phyloP scores from a whole-genome alignment of 1,139 yeast genomes.

The Eremothecium cymbalariae region DNA sequence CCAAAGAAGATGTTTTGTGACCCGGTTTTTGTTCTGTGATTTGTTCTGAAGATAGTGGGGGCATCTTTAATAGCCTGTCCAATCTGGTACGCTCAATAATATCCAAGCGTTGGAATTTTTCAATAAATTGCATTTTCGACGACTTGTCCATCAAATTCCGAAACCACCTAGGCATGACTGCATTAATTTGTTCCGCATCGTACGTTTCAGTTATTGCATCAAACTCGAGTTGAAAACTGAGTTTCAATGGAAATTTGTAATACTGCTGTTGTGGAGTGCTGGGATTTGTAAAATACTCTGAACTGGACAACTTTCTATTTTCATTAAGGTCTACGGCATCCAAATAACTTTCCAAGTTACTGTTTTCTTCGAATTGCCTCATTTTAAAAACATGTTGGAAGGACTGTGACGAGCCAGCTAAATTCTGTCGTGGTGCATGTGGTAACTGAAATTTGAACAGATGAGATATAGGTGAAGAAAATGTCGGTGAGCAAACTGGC shows the following conservation, averaged over 20 bases:
- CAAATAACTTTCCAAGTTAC: constrained; percentile 29
- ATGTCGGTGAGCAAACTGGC: constrained; percentile 11
- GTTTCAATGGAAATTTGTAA: constrained; percentile 12
- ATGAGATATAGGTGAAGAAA: constrained; percentile 32
- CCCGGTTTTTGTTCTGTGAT: not conserved
- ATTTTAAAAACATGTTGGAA: constrained; percentile 33
- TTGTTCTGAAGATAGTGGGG: not conserved
- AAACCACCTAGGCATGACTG: constrained; percentile 36
- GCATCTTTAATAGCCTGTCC: constrained; percentile 16
- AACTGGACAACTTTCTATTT: constrained; percentile 10
- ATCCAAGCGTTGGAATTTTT: constrained; percentile 36
- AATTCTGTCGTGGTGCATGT: constrained; percentile 13
- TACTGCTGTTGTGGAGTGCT: not conserved
- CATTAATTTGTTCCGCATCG: constrained; percentile 14
- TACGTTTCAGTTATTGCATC: constrained; percentile 14
- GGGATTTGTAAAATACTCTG: not conserved
- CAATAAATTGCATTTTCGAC: constrained; percentile 28
- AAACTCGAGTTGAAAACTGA: constrained; percentile 24
- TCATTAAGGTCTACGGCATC: constrained; percentile 28
- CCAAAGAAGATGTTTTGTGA: not conserved
- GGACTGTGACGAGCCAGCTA: constrained; percentile 12
- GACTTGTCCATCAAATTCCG: constrained; percentile 26
- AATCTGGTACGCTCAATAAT: constrained; percentile 36
- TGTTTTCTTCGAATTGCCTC: constrained; percentile 40
- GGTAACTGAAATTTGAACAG: constrained; percentile 35